Percentiles rank a stretch among this genome's conserved stretches.
Evolutionary conservation across 441 rosid species (phyloP).

Genomic region (Syzygium malaccense): DNA sequence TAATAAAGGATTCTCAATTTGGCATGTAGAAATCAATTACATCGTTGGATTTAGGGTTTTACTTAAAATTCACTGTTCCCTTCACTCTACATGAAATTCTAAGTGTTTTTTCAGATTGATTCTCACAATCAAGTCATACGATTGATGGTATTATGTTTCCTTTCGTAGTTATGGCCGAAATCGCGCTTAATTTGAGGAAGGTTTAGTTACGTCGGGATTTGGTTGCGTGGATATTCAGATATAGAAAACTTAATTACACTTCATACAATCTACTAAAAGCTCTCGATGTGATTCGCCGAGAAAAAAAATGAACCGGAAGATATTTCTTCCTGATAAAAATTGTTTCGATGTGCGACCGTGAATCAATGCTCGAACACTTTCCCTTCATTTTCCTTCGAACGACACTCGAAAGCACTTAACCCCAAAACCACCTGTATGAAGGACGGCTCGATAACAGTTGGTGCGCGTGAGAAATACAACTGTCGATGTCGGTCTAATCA

Average conservation of each 20-base stretch:
- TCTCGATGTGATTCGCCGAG: accelerated
- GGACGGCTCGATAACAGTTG: neutral
- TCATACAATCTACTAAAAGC: neutral
- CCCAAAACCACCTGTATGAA: neutral
- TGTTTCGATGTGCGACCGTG: neutral
- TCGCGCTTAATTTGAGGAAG: neutral
- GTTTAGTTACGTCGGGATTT: neutral
- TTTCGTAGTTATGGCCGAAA: neutral
- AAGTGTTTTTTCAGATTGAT: neutral
- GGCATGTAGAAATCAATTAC: neutral
- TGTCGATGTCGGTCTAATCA: neutral
- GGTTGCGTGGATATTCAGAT: accelerated
- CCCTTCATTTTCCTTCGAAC: neutral
- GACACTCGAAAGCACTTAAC: neutral
- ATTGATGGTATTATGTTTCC: neutral
- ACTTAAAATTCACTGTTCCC: neutral
- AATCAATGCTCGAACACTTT: neutral
- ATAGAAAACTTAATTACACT: neutral
- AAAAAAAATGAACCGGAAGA: neutral
- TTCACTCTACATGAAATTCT: neutral
- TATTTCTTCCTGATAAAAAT: neutral
- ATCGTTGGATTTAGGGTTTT: neutral
- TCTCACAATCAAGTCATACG: neutral
- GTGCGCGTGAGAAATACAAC: neutral
- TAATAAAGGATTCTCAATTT: neutral